These are phyloP conservation scores for Xerocomellus intermedius DNA, from an alignment of 768 basidiomycete species.

Conservation along the genomic window DNA sequence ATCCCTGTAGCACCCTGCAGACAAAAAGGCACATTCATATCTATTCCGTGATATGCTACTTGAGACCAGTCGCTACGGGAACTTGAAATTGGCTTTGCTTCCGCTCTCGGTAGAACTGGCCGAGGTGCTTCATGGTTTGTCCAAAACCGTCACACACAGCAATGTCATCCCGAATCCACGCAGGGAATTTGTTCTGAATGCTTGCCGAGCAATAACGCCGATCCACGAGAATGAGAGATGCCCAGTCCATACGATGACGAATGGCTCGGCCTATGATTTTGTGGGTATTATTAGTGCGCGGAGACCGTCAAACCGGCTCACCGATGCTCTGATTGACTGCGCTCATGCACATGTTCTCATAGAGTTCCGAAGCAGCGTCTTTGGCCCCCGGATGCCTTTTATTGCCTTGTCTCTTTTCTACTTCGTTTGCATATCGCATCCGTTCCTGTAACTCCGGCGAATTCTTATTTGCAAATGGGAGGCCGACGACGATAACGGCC, in stretches of 20 bases:
- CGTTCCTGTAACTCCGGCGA: conserved; percentile 90
- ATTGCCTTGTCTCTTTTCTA: conserved; percentile 45
- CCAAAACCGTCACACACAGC: conserved; percentile 65
- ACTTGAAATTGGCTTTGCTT: conserved; percentile 16
- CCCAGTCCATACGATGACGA: conserved; percentile 89
- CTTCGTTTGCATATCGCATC: conserved; percentile 79
- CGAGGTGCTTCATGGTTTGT: conserved; percentile 64
- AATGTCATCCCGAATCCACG: conserved; percentile 77
- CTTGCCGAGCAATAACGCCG: conserved; percentile 67
- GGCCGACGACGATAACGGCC: conserved; percentile 81
- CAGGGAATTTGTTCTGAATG: conserved; percentile 80
- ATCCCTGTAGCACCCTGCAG: not conserved
- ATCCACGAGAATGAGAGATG: conserved; percentile 85
- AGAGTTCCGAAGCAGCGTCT: conserved; percentile 78
- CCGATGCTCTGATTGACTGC: conserved; percentile 98
- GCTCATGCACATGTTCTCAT: conserved; percentile 89
- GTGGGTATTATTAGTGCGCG: not conserved
- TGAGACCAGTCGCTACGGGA: not conserved
- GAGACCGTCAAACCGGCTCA: conserved; percentile 32
- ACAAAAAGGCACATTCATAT: not conserved
- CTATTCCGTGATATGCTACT: conserved; percentile 2
- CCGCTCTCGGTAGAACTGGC: conserved; percentile 66
- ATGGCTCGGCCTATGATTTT: conserved; percentile 76
- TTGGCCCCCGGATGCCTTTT: conserved; percentile 40
- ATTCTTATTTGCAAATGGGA: conserved; percentile 92